Conservation (phyloP, 768 basidiomycete species). For the Russula ochroleuca region DNA sequence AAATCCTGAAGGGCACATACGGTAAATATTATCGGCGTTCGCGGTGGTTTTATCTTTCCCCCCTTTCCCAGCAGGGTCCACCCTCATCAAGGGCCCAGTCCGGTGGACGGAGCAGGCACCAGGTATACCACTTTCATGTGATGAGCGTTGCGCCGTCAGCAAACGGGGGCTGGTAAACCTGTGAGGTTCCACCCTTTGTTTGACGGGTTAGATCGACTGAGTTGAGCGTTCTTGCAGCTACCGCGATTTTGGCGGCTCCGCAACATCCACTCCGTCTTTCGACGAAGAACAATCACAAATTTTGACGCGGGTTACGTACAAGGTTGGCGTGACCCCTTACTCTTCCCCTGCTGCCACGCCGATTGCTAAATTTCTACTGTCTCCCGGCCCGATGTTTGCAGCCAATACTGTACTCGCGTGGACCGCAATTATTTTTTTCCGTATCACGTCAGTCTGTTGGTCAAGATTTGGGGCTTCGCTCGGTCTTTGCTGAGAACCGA, state of each 20-base stretch:
- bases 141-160: constrained; percentile 33
- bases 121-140: constrained; percentile 39
- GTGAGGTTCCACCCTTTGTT: constrained; percentile 25
- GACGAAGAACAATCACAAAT: constrained; percentile 31
- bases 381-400: constrained; percentile 24
- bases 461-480: constrained; percentile 46
- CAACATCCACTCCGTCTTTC: constrained; percentile 39
- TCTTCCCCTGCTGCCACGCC: not conserved
- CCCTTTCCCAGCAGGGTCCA: constrained; percentile 30
- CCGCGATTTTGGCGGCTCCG: constrained; percentile 38
- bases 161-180: constrained; percentile 6
- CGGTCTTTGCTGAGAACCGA: constrained; percentile 32
- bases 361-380: constrained; percentile 21
- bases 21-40: constrained; percentile 16
- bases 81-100: constrained; percentile 35
- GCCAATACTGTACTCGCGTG: constrained; percentile 41
- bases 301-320: constrained; percentile 46
- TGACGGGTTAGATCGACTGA: not conserved
- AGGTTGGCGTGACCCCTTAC: constrained; percentile 39
- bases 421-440: constrained; percentile 42
- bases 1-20: constrained; percentile 37
- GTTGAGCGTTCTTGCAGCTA: constrained; percentile 29
- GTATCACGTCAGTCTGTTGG: constrained; percentile 41
- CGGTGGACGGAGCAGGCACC: constrained; percentile 31
- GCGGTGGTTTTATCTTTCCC: not conserved